These are phyloP conservation scores for Cordia subcordata DNA, from an alignment of 257 asterid genomes.

Conservation along the genomic window DNA sequence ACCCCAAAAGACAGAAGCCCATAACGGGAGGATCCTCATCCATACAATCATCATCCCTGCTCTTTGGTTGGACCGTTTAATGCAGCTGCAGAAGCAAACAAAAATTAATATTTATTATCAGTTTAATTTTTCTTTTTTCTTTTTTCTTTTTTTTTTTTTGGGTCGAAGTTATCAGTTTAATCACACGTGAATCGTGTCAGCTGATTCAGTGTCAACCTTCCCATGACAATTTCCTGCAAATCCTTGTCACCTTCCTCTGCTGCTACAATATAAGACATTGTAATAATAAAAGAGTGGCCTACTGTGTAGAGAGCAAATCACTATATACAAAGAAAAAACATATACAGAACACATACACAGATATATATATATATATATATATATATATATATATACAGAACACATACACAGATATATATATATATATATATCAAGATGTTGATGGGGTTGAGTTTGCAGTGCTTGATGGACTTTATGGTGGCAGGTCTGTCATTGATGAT, in stretches of 20 bases:
- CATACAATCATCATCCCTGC: not conserved
- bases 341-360: not conserved
- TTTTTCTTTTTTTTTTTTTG: no score
- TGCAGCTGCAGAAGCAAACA: no score
- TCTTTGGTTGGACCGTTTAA: constrained; percentile 34
- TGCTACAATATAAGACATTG: constrained; percentile 1
- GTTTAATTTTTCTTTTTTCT: no score
- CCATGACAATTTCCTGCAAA: constrained; percentile 43
- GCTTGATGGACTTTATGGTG: constrained; percentile 71
- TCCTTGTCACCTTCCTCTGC: constrained; percentile 3
- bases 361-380: constrained; percentile 11
- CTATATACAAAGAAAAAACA: not conserved
- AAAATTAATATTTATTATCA: no score
- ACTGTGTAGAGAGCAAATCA: not conserved
- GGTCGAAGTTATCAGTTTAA: no score
- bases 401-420: constrained; percentile 1
- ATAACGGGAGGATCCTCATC: no score
- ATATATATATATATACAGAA: not conserved
- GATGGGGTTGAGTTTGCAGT: constrained; percentile 69
- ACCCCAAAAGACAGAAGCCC: not conserved
- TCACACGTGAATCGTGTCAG: constrained; percentile 20
- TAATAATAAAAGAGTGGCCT: not conserved
- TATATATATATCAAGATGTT: constrained; percentile 27
- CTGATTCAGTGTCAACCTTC: constrained; percentile 34
- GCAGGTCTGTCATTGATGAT: constrained; percentile 85